A percentile compares a stretch with the other conserved stretches of the same genome.
phyloP scores from a whole-genome alignment of 2,329 filamentous ascomycete species.

The Byssochlamys sp. region DNA sequence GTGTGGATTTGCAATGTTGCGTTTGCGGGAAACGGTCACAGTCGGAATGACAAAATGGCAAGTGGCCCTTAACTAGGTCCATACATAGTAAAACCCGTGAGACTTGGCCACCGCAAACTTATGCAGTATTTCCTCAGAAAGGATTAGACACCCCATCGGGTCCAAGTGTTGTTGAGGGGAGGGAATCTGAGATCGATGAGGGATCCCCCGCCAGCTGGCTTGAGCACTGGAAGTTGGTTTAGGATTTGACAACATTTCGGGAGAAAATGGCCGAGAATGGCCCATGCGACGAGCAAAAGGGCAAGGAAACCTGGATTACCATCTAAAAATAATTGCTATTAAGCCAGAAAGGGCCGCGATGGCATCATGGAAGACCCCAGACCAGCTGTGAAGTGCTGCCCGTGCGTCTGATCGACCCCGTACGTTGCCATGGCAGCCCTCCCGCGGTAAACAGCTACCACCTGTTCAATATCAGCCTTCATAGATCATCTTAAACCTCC shows the following conservation, averaged over 20 bases:
- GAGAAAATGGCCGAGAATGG: background rate
- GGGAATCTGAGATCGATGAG: background rate
- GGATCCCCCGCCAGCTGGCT: background rate
- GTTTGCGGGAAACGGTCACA: background rate
- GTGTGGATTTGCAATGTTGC: background rate
- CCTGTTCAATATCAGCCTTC: conserved; percentile 11
- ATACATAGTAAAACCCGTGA: background rate
- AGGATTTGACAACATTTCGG: background rate
- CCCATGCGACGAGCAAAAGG: background rate
- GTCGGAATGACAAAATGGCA: background rate
- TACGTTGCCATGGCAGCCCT: conserved; percentile 30
- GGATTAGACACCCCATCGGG: background rate
- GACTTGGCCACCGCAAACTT: background rate
- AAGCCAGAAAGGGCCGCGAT: background rate
- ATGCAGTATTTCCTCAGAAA: background rate
- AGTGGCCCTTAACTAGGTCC: background rate
- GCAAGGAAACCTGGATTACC: background rate
- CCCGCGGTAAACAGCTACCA: conserved; percentile 24
- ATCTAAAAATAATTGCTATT: background rate
- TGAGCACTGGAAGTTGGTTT: background rate
- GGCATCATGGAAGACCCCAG: background rate
- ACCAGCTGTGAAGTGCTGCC: background rate
- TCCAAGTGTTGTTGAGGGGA: background rate
- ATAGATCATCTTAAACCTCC: background rate
- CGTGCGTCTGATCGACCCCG: conserved; percentile 1